Conservation (phyloP, 2,329 filamentous ascomycete genomes). For the Clarireedia paspali region DNA sequence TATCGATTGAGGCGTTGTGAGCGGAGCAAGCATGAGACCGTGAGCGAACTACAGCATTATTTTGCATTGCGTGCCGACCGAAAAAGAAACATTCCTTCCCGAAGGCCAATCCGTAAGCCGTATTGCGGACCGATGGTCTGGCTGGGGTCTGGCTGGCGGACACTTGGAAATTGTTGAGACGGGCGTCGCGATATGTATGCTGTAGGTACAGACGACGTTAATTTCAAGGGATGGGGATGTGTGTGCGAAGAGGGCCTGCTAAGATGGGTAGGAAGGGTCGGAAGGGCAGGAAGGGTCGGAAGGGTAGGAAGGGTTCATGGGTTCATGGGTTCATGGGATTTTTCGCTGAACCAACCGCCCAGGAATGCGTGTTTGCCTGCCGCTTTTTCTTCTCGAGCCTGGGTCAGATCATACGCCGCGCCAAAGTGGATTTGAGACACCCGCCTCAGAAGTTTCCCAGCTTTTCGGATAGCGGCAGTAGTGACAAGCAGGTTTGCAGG, state of each 20-base stretch:
- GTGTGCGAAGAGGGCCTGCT: too few species aligned
- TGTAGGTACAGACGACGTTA: too few species aligned
- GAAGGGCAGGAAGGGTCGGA: too few species aligned
- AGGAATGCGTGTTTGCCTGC: neutral
- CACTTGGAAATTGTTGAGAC: neutral
- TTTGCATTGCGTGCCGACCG: neutral
- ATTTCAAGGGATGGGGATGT: too few species aligned
- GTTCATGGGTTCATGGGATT: neutral
- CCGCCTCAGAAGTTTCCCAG: neutral
- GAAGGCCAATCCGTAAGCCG: neutral
- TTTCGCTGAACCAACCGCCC: neutral
- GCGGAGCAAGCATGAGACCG: conserved; percentile 2
- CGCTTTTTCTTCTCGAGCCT: neutral
- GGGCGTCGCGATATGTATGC: too few species aligned
- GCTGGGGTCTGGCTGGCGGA: neutral
- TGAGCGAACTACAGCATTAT: neutral
- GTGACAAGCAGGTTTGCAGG: too few species aligned
- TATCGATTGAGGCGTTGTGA: conserved; percentile 8
- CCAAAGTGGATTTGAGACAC: neutral
- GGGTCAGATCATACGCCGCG: too few species aligned
- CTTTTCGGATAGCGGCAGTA: neutral
- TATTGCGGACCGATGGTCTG: neutral
- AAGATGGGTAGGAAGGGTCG: too few species aligned
- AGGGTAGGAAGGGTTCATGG: too few species aligned
- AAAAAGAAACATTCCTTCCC: neutral